Evolutionary conservation across 805 yeast species (phyloP), one percentile per base, ranked within the genome.

Genomic region (Peterozyma xylosa): DNA sequence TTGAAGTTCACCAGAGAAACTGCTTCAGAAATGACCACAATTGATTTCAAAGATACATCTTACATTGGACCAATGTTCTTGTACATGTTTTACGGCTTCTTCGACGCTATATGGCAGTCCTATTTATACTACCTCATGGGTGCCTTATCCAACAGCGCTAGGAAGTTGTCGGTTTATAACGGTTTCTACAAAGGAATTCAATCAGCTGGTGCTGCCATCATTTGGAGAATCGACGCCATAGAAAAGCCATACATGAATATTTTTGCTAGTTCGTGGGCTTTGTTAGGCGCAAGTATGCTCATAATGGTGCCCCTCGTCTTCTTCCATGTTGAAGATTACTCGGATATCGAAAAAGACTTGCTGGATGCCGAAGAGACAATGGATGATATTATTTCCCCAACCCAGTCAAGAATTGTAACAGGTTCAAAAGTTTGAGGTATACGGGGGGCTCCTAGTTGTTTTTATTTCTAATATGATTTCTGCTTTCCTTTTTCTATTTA

Each of bases 111-210:
- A 42, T 80, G 70, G 70, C 85, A 79, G 60, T 68, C 78, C 18
- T 78, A 60, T 53, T 66, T 71, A 41, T 74, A 76, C 60, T 79
- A 82, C 80, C 50, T 73, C 37, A 63, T 80, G 63, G 84, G 85
- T 38, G 70, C 80, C 37, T 56, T 79, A 45, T 68, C 82, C 45
- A 79, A 79, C 57, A 71, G 74, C 53, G 71, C 80, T 30, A 70
- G 76, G 61, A 74, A 71, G 57, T 63, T 68, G 35, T 77, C 81
- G 21, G 57, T 78, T 46, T 74, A 75, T 52, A 79, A 80, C 15
- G 82, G 82, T 35, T 74, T 74, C 57, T 79, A 78, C 64, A 80
- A 80, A 64, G 77, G 80, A 45, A 58, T 80, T 46, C 85, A 79
- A 61, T 71, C 79, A 35, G 83, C 82, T 9, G 82, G 81, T 55